Evolutionary conservation across 108 stramenopile species (phyloP), one percentile per base, ranked within the genome.

Genomic region (Conticribra weissflogii): DNA sequence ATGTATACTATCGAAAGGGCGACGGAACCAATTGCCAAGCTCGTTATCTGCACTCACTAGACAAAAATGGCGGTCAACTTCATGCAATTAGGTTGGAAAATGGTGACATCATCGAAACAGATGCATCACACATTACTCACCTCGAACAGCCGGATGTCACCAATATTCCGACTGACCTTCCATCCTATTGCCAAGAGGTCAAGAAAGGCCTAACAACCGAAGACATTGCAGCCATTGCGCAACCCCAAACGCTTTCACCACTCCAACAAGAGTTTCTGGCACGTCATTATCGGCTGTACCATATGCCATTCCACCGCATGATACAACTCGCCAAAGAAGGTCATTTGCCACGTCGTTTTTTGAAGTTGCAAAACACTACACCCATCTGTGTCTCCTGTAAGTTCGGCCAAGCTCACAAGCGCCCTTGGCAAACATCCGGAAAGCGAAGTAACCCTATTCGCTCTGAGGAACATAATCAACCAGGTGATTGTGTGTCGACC

Each of bases 401-500:
- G 1, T 75, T 75, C 48, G 74, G 74, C 1, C 2, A 2, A 24
- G 68, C 68, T 15, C 54, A 61, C 31, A 59, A 36, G 0, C 57
- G 74, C 0, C 74, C 66, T 0, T 76, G 74, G 74, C 29, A 59
- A 0, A 15, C 22, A 3, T 60, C 60, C 41, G 48, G 60, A 21
- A 71, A 61, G 34, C 9, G 49, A 18, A 50, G 28, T 12, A 30
- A 54, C n/a, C 36, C 15, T 1, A 61, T 70, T 32, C 14, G 54
- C 2, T 61, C 27, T 9, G 22, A 57, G 0, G 15, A 25, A 1
- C 54, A 69, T 5, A 19, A 30, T 22, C 0, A 50, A 2, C 77
- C 83, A 1, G 84, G 83, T 2, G 61, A 75, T 8, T 18, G 50
- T 3, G 65, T 82, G 1, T 85, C 87, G 3, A 53, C 60, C 3